These are phyloP conservation scores for Hypoxylon sp. DNA, from an alignment of 2,329 filamentous ascomycete species.

Conservation along the genomic window DNA sequence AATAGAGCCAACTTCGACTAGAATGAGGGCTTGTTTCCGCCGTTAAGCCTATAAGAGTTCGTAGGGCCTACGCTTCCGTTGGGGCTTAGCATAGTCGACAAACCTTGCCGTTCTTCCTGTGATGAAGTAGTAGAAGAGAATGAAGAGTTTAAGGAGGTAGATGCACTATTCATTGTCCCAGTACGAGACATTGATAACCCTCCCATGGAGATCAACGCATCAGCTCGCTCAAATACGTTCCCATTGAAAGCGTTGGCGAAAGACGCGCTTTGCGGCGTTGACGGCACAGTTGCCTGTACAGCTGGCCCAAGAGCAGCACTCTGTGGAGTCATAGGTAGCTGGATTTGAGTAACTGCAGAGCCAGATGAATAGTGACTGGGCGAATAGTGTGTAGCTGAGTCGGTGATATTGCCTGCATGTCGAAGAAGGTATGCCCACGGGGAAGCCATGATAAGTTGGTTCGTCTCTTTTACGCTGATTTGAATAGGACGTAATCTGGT, in stretches of 20 bases:
- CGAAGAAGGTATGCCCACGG: slow-evolving; percentile 67
- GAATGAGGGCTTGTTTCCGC: slow-evolving; percentile 53
- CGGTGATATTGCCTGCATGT: slow-evolving; percentile 50
- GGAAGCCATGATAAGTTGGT: slow-evolving; percentile 75
- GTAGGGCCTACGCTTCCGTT: slow-evolving; percentile 44
- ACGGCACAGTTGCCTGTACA: slow-evolving; percentile 89
- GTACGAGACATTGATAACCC: slow-evolving; percentile 70
- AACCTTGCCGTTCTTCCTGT: slow-evolving; percentile 51
- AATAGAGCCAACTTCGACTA: slow-evolving; percentile 49
- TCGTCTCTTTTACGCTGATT: slow-evolving; percentile 84
- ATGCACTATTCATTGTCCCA: slow-evolving; percentile 59
- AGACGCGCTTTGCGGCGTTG: slow-evolving; percentile 72
- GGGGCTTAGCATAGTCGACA: slow-evolving; percentile 51
- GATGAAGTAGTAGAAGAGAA: slow-evolving; percentile 52
- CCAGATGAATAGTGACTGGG: slow-evolving; percentile 55
- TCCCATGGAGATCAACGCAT: slow-evolving; percentile 70
- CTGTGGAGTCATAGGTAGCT: slow-evolving; percentile 85
- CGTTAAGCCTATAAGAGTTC: slow-evolving; percentile 49
- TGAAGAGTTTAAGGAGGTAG: slow-evolving; percentile 54
- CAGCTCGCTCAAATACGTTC: slow-evolving; percentile 73
- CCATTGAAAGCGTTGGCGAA: slow-evolving; percentile 70
- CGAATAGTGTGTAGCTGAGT: slow-evolving; percentile 48
- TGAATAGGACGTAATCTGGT: slow-evolving; percentile 84
- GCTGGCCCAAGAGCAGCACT: slow-evolving; percentile 91
- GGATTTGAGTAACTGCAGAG: slow-evolving; percentile 53